Evolutionary conservation across 2,329 filamentous ascomycete genomes (phyloP).

Genomic region (Curvularia eragrostidis): DNA sequence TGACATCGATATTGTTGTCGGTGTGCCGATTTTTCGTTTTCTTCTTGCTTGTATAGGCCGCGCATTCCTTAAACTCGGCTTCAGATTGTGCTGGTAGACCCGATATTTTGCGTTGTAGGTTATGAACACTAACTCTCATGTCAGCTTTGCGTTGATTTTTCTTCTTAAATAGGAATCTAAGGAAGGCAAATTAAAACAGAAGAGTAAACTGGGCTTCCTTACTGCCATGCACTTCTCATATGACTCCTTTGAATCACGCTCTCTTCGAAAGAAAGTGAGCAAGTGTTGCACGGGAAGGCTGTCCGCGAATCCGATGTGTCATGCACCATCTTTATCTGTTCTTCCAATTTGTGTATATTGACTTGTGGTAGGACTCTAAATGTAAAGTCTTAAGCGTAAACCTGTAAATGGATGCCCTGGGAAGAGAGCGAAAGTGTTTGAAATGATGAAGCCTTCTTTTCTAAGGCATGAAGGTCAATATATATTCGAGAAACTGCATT

Average conservation of each 20-base stretch:
- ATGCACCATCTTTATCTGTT: slow-evolving; percentile 1
- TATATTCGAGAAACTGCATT: neutral
- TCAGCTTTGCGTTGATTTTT: neutral
- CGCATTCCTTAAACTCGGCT: neutral
- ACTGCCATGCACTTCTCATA: slow-evolving; percentile 10
- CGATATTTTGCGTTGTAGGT: slow-evolving; percentile 3
- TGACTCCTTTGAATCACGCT: slow-evolving; percentile 6
- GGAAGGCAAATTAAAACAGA: neutral
- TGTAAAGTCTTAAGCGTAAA: too few species aligned
- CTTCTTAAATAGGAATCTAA: neutral
- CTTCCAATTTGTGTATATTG: neutral
- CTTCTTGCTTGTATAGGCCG: too few species aligned
- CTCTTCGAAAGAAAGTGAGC: slow-evolving; percentile 4
- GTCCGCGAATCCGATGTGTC: neutral
- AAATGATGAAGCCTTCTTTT: neutral
- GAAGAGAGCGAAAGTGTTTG: neutral
- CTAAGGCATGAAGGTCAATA: neutral
- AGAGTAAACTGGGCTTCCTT: neutral
- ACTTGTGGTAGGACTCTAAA: neutral
- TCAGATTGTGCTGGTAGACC: neutral
- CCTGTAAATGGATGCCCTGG: neutral
- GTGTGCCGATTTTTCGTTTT: neutral
- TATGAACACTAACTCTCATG: neutral
- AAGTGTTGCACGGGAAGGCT: slow-evolving; percentile 7
- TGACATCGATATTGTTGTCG: neutral